Base-by-base conservation (phyloP, 192 early-diverging fungal species). In the Backusella morwellensis region DNA sequence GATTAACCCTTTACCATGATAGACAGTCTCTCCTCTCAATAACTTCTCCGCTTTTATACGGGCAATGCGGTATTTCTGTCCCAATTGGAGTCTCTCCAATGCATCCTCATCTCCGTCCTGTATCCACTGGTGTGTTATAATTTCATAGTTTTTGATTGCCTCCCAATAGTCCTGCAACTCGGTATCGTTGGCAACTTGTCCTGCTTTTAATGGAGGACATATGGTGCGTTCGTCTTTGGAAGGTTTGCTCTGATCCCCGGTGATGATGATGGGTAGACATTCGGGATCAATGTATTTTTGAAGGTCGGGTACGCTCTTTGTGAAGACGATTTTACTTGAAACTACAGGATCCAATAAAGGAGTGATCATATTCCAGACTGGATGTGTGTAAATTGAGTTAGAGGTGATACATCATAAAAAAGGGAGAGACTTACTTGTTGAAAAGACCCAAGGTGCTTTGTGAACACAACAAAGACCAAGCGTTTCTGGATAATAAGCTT, bases 331-430 rank as follows among this genome's bases (percentile, higher is more conserved):
- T 81, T 98, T 98, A 54, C 86, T 83, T 21, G 92, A 94, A 6
- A 98, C 96, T 7, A 97, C 93, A 29, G 96, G 95, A 78, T 98
- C 96, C n/a, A 98, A 85, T 75, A 95, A 78, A 35, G 94, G 93
- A 23, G 88, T 85, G 72, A 97, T 92, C 40, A 97, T 79, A 59
- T 86, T 91, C 96, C 96, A 98, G 54, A 95, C 83, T 73, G 17
- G 36, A 35, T 63, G 11, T 29, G 11, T 63, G 3, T 15, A 17
- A 17, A 3, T 44, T 14, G 5, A 44, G 38, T 40, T 14, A 44
- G 15, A 44, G 2, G 15, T 40, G 54, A 23, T 56, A 6, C 4
- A 4, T 66, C 23, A 23, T 14, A 3, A 29, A 3, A 3, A 35
- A 1, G 26, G 26, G 11, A 7, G 3, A 12, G 15, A 72, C 44